Conservation (phyloP, 345 rosid genomes). For the Gossypium longicalyx region DNA sequence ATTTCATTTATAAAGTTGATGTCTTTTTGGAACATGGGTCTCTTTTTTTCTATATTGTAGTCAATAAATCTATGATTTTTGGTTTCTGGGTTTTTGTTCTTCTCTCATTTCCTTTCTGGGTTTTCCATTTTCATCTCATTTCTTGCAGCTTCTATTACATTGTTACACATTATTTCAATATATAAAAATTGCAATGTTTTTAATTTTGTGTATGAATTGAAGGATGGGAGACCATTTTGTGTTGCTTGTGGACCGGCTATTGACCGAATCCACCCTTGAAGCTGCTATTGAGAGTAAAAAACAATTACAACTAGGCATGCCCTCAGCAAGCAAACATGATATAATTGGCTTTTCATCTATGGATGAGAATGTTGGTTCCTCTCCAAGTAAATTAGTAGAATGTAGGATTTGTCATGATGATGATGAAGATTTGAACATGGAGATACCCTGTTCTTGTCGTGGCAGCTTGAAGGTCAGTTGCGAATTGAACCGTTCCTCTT, state of each 20-base stretch:
- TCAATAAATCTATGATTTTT: background rate
- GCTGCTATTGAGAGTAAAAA: slow-evolving; percentile 20
- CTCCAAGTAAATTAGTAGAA: slow-evolving; percentile 37
- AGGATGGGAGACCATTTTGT: slow-evolving; percentile 78
- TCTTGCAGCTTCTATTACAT: background rate
- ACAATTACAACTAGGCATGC: slow-evolving; percentile 13
- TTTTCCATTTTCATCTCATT: slow-evolving; percentile 5
- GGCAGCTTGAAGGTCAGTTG: slow-evolving; percentile 78
- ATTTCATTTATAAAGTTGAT: slow-evolving; percentile 18
- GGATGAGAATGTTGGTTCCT: slow-evolving; percentile 33
- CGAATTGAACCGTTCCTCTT: background rate
- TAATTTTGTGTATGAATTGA: slow-evolving; percentile 9
- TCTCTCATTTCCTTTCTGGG: slow-evolving; percentile 20
- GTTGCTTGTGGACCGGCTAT: slow-evolving; percentile 52
- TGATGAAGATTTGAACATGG: slow-evolving; percentile 67
- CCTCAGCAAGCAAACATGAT: slow-evolving; percentile 22
- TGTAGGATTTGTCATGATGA: slow-evolving; percentile 96
- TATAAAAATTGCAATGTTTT: too few species aligned
- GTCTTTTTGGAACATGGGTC: slow-evolving; percentile 9
- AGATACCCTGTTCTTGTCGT: slow-evolving; percentile 72
- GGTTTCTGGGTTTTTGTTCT: slow-evolving; percentile 9
- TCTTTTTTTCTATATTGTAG: background rate
- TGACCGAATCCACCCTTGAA: slow-evolving; percentile 46
- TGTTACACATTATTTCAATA: too few species aligned
- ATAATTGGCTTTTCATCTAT: slow-evolving; percentile 26